Base-by-base conservation (phyloP, 2,329 filamentous ascomycete species). In the Fusarium musae region DNA sequence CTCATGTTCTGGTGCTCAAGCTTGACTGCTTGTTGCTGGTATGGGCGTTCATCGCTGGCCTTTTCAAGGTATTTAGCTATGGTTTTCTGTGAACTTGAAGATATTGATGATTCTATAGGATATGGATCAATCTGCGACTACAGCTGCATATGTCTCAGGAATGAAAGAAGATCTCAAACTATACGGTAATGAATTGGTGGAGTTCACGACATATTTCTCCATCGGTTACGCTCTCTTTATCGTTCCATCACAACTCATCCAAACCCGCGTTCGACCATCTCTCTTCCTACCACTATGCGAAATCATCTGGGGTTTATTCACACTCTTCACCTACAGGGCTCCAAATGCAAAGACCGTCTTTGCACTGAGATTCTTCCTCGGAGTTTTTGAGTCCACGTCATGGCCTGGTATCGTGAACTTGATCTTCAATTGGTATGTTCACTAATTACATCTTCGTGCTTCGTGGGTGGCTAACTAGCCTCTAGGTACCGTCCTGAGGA, bases 1-100 rank as follows among this genome's bases (percentile, higher is more conserved):
- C 70, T 7, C 79, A 78, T 62, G 76, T 79, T 7, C 36, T 80
- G 34, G 69, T 80, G 1, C 64, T 80, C 13, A 80, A 80, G 54
- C 69, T 80, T 5, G 79, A 80, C 46, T 34, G 74, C 17, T 46
- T 80, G 0, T 66, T 80, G 3, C 66, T 78, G 53, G 66, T 78
- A 1, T 80, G 80, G 75, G 78, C 78, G 1, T 42, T 69, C 12
- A 61, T 77, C 13, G 75, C 75, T 0, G 75, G 75, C 4, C 17
- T 56, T 16, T 58, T 66, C 40, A 70, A 72, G 56, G 70, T 59
- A 59, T 26, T 7, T 37, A 13, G 9, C n/a, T 5, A 9, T 9
- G 3, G 1, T 4, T 23, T 3, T 9, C 4, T 23, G 2, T 2
- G 2, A 7, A 23, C 2, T 7, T 4, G 0, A n/a, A 5, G 13